A percentile compares a stretch with the other conserved stretches of the same genome.
Evolutionary conservation across 1,284 basidiomycete species (phyloP).

Genomic region (Fomitiporia mediterranea): DNA sequence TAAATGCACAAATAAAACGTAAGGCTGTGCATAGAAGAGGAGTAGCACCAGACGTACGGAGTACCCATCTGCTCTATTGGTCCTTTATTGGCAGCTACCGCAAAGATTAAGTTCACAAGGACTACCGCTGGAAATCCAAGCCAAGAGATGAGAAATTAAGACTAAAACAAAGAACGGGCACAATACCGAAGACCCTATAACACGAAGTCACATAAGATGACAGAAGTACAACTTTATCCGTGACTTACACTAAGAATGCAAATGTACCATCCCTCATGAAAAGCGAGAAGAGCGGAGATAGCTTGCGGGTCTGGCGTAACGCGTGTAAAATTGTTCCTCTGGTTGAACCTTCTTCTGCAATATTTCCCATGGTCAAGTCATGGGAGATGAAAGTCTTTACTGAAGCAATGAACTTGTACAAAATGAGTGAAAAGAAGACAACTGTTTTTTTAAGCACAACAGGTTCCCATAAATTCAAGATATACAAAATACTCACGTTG

Average conservation of each 20-base stretch:
- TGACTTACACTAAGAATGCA: neutral
- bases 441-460: neutral
- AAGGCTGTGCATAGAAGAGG: neutral
- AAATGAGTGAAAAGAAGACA: neutral
- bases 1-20: neutral
- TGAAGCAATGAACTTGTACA: neutral
- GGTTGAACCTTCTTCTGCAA: too few relatives aligned
- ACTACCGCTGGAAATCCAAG: neutral
- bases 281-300: neutral
- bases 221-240: neutral
- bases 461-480: neutral
- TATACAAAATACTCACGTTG: neutral
- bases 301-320: neutral
- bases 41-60: neutral
- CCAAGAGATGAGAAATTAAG: neutral
- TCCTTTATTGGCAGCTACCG: too few relatives aligned
- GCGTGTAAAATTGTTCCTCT: neutral
- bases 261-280: constrained; percentile 1
- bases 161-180: neutral
- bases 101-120: neutral
- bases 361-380: neutral
- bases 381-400: neutral
- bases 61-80: neutral
- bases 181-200: neutral
- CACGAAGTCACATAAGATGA: neutral